phyloP scores from a whole-genome alignment of 345 rosid species.

The Melaleuca quinquenervia region DNA sequence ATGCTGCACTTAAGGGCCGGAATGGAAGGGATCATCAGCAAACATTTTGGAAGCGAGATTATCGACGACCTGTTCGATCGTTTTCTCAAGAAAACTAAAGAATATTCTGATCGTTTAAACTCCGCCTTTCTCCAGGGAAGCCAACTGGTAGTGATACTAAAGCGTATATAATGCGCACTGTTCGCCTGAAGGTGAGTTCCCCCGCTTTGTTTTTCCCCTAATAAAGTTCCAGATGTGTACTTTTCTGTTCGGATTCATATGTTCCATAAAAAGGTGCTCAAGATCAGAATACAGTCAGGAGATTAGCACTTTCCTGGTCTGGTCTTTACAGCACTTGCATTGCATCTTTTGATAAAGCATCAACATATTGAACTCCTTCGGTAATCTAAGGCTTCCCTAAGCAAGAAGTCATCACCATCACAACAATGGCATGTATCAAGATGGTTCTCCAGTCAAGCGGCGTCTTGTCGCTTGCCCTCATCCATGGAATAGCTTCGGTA shows the following conservation, averaged over 20 bases:
- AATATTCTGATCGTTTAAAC: neutral
- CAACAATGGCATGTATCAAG: neutral
- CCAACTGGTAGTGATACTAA: neutral
- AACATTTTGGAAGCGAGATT: constrained; percentile 14
- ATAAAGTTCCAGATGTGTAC: too few species aligned
- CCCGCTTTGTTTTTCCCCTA: neutral
- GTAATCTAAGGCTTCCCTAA: neutral
- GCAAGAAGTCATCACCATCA: neutral
- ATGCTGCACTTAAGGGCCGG: constrained; percentile 5
- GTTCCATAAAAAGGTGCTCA: neutral
- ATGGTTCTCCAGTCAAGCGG: neutral
- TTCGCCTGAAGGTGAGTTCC: neutral
- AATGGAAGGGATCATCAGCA: constrained; percentile 4
- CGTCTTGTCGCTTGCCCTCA: neutral
- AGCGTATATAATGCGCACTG: neutral
- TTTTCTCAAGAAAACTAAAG: neutral
- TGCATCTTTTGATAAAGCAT: too few species aligned
- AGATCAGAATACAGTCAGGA: neutral
- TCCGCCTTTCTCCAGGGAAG: neutral
- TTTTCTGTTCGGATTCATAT: neutral
- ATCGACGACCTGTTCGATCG: constrained; percentile 5
- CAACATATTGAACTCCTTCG: neutral
- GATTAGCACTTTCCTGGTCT: neutral
- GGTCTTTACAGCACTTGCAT: neutral
- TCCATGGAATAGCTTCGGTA: neutral